Percentiles rank a stretch among this genome's conserved stretches.
phyloP scores from a whole-genome alignment of 768 basidiomycete genomes.

The Mrakia hoshinonis region DNA sequence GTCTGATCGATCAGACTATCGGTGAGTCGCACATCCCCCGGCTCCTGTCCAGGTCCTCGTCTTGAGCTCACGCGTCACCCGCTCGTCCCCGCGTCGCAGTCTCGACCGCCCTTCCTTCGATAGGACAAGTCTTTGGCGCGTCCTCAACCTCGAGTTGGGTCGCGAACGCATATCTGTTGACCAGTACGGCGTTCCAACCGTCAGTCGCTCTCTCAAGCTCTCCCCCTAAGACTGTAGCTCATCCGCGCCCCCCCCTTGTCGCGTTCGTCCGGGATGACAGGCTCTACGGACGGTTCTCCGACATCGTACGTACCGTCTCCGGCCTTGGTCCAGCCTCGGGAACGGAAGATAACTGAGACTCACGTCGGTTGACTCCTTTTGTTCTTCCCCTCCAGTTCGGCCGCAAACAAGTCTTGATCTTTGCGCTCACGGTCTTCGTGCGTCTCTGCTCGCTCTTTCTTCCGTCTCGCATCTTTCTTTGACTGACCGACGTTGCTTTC shows the following conservation, averaged over 20 bases:
- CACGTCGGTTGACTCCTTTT: too few species aligned
- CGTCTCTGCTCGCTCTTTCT: too few species aligned
- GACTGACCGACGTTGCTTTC: constrained; percentile 47
- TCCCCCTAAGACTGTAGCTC: too few species aligned
- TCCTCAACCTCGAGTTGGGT: constrained; percentile 62
- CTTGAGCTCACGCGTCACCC: neutral
- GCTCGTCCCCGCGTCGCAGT: constrained; percentile 43
- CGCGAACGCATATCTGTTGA: constrained; percentile 55
- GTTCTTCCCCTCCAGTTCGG: constrained; percentile 41
- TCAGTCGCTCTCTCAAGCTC: neutral
- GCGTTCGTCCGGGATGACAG: constrained; percentile 14
- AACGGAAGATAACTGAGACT: too few species aligned
- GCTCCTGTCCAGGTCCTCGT: neutral
- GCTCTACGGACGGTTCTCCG: constrained; percentile 41
- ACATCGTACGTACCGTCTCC: constrained; percentile 33
- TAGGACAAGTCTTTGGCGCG: constrained; percentile 58
- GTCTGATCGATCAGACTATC: constrained; percentile 59
- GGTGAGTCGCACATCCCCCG: constrained; percentile 32
- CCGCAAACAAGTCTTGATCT: constrained; percentile 53
- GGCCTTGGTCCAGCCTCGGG: too few species aligned
- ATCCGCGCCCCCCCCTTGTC: neutral
- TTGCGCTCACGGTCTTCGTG: constrained; percentile 46
- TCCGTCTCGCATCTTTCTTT: neutral
- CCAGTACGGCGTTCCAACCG: constrained; percentile 52
- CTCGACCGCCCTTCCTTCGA: constrained; percentile 64